Percentiles rank a stretch among this genome's conserved stretches.
Conservation (phyloP, 148 eudicot genomes). For the Heliosperma pusillum region DNA sequence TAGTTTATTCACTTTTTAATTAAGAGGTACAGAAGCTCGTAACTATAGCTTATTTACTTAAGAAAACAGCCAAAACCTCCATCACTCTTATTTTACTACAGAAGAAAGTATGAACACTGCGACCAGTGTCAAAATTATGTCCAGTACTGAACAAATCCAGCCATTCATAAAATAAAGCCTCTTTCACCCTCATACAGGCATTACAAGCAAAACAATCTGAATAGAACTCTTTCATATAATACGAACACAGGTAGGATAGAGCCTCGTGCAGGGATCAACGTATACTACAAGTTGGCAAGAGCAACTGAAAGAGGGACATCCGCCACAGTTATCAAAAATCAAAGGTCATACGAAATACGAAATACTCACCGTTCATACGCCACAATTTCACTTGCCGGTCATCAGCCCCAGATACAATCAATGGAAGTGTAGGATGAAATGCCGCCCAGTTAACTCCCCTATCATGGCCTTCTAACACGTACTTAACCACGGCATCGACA, state of each 20-base stretch:
- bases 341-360: not conserved
- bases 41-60: too few species aligned
- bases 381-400: constrained; percentile 93
- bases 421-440: constrained; percentile 81
- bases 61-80: too few species aligned
- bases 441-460: constrained; percentile 98
- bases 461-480: constrained; percentile 91
- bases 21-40: too few species aligned
- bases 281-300: not conserved
- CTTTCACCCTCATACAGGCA: not conserved
- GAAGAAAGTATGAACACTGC: not conserved
- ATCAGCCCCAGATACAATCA: constrained; percentile 93
- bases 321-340: not conserved
- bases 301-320: not conserved
- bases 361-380: constrained; percentile 81
- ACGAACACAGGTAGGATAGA: not conserved
- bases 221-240: not conserved
- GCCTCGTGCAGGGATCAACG: not conserved
- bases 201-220: not conserved
- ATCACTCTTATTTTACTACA: too few species aligned
- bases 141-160: not conserved
- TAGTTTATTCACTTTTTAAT: not conserved
- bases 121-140: not conserved
- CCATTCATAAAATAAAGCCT: not conserved
- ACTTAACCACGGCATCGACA: constrained; percentile 88